Evolutionary conservation across 345 rosid genomes (phyloP).

Genomic region (Eucalyptus dawsonii): DNA sequence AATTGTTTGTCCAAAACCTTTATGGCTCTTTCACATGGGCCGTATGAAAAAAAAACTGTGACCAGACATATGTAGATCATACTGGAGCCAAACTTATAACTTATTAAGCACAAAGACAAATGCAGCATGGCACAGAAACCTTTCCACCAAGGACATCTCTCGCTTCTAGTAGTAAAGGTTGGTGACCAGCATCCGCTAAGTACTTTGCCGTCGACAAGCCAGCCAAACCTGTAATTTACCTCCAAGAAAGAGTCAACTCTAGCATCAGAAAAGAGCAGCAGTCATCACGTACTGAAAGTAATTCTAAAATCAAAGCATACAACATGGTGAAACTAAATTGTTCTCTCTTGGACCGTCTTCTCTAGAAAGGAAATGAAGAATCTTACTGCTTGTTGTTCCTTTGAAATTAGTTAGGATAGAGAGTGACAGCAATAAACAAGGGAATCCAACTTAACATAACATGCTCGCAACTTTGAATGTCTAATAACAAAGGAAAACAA

Average conservation of each 20-base stretch:
- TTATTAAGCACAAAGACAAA: background rate
- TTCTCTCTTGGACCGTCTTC: background rate
- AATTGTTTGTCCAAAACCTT: background rate
- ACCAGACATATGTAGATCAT: background rate
- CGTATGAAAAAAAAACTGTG: background rate
- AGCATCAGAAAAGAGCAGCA: background rate
- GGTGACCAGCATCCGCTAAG: slow-evolving; percentile 92
- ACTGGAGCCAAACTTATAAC: background rate
- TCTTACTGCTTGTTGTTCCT: background rate
- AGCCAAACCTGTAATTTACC: slow-evolving; percentile 59
- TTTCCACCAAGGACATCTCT: slow-evolving; percentile 97
- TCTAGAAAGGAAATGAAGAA: background rate
- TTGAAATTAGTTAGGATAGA: background rate
- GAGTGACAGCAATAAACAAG: background rate
- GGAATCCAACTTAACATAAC: background rate
- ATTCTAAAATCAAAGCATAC: background rate
- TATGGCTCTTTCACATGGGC: background rate
- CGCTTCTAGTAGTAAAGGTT: slow-evolving; percentile 71
- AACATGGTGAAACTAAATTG: background rate
- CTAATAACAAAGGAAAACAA: background rate
- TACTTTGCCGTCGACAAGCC: slow-evolving; percentile 93
- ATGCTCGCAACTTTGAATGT: background rate
- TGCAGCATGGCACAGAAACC: slow-evolving; percentile 22
- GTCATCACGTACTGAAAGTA: background rate
- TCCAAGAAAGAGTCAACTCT: background rate